phyloP scores from a whole-genome alignment of 2,329 filamentous ascomycete species.

The Septoria petroselini region DNA sequence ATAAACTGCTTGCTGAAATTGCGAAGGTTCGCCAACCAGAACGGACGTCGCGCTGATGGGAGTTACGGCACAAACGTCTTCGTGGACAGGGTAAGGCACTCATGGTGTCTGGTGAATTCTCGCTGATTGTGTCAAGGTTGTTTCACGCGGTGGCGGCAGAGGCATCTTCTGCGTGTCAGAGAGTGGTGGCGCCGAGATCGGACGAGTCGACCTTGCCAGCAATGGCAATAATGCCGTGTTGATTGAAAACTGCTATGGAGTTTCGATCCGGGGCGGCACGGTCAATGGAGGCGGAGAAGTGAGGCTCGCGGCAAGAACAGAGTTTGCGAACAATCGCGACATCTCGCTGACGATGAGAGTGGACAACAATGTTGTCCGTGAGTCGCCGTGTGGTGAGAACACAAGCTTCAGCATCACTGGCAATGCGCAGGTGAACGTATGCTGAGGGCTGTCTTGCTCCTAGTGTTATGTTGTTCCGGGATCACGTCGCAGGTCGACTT shows the following conservation, averaged over 20 bases:
- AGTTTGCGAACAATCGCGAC: constrained; percentile 55
- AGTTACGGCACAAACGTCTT: constrained; percentile 54
- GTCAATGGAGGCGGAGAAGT: constrained; percentile 57
- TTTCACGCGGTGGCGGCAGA: constrained; percentile 56
- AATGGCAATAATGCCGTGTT: constrained; percentile 58
- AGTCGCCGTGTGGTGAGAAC: constrained; percentile 56
- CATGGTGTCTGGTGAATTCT: too few species aligned
- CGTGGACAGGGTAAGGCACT: constrained; percentile 50
- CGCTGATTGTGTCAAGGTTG: too few species aligned
- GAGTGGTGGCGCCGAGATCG: constrained; percentile 54
- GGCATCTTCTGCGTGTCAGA: constrained; percentile 58
- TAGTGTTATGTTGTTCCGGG: too few species aligned
- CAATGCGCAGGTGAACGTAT: constrained; percentile 45
- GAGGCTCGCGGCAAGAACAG: constrained; percentile 50
- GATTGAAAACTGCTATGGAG: constrained; percentile 60
- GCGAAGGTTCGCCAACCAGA: constrained; percentile 52
- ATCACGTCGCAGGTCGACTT: too few species aligned
- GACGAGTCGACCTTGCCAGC: constrained; percentile 49
- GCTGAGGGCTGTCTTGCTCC: too few species aligned
- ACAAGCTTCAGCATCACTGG: constrained; percentile 52
- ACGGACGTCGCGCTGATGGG: constrained; percentile 51
- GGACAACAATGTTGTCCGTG: constrained; percentile 51
- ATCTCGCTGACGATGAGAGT: constrained; percentile 52
- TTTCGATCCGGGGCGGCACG: constrained; percentile 51
- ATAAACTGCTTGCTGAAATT: too few species aligned